Evolutionary conservation across 2,329 filamentous ascomycete species (phyloP), one percentile per base, ranked within the genome.

Genomic region (Fusarium denticulatum): DNA sequence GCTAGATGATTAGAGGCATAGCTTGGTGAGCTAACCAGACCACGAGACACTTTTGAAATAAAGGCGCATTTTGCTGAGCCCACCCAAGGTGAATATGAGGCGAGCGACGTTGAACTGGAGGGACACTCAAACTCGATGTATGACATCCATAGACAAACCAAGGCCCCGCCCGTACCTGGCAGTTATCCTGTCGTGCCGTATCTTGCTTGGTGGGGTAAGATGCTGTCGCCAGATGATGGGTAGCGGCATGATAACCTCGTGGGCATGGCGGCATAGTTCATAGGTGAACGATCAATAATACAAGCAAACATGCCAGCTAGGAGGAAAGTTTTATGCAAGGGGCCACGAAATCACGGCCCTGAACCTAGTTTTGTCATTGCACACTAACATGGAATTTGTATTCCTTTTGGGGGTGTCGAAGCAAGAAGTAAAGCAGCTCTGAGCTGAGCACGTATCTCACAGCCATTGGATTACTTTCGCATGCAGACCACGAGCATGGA

Each of bases 31-130:
- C 67, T 70, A 71, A 57, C 46, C 47, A 62, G 71, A 64, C 69
- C 75, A 76, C 75, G 72, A 69, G 72, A 69, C 72, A 68, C 55
- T 74, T 67, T 76, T 70, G 64, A 64, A 77, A 69, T 72, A 61
- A 71, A 68, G 59, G 64, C 66, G 67, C 67, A 76, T 77, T 60
- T 67, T 34, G 34, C 46, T 60, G 42, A 74, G 30, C 26, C 67
- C 62, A 68, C 57, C 45, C 30, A 49, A 52, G 53, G 55, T 43
- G 58, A 50, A 46, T 37, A 36, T 72, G 64, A 70, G 72, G 72
- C 66, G 66, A 71, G 65, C 43, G 45, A 69, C 16, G 34, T 64
- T 53, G 70, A 64, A 55, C 45, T 60, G 40, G 60, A 64, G 42
- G 40, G 55, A 62, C 61, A 60, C 55, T 63, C 65, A 73, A 52